Percentiles rank a stretch among this genome's conserved stretches.
phyloP scores from a whole-genome alignment of 805 yeast species.

The Zygoascus bituminiphila region DNA sequence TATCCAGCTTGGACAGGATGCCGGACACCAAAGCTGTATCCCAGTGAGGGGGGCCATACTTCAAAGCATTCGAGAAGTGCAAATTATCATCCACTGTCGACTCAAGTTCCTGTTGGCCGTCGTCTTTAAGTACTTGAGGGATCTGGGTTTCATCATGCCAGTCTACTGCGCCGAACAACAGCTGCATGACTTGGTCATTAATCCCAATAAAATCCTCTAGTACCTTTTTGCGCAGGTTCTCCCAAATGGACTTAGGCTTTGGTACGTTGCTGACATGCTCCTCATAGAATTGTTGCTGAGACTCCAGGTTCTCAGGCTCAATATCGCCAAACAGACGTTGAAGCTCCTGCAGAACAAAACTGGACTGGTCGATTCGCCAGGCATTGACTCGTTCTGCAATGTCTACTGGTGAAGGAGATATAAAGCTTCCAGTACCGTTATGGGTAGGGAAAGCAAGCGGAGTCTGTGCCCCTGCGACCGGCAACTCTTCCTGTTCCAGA shows the following conservation, averaged over 20 bases:
- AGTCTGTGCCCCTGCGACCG: slow-evolving; percentile 14
- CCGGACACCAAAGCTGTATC: slow-evolving; percentile 11
- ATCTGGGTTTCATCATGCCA: background rate
- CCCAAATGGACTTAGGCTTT: slow-evolving; percentile 3
- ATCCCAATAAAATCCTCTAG: slow-evolving; percentile 25
- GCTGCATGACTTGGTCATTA: slow-evolving; percentile 30
- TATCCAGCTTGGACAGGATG: slow-evolving; percentile 12
- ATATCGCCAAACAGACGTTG: slow-evolving; percentile 18
- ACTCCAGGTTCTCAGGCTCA: background rate
- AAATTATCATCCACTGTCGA: background rate
- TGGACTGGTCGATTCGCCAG: slow-evolving; percentile 35
- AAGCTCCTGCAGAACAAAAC: slow-evolving; percentile 24
- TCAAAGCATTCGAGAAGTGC: slow-evolving; percentile 13
- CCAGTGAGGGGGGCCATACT: slow-evolving; percentile 16
- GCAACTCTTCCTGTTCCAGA: background rate
- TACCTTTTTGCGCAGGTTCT: background rate
- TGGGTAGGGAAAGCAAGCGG: slow-evolving; percentile 29
- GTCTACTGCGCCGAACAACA: slow-evolving; percentile 23
- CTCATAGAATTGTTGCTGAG: background rate
- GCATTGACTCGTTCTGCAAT: slow-evolving; percentile 32
- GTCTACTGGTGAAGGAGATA: slow-evolving; percentile 20
- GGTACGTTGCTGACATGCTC: background rate
- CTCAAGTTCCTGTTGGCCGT: background rate
- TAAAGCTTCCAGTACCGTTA: slow-evolving; percentile 29
- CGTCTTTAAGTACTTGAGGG: background rate